Evolutionary conservation across 352 stramenopile genomes (phyloP).

Genomic region (Phytophthora multivora): DNA sequence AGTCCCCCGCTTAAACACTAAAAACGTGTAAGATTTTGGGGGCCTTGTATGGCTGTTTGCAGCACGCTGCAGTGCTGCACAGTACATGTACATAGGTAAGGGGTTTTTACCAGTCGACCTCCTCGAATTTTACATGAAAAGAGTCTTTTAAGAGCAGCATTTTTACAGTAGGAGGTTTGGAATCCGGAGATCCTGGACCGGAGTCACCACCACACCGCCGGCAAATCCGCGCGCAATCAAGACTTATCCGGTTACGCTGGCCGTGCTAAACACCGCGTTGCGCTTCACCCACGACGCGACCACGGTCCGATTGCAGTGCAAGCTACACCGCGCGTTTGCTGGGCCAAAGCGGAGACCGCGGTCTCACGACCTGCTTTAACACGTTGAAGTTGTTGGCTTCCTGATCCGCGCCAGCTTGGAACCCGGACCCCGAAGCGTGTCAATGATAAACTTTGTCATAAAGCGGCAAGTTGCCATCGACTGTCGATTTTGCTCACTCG

Average conservation of each 20-base stretch:
- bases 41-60: background rate
- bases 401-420: constrained; percentile 4
- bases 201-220: too few relatives aligned
- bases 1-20: background rate
- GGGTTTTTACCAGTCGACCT: background rate
- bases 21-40: background rate
- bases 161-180: too few relatives aligned
- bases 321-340: background rate
- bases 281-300: background rate
- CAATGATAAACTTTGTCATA: too few relatives aligned
- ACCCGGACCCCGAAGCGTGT: background rate
- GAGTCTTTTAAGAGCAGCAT: too few relatives aligned
- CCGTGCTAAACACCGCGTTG: constrained; percentile 10
- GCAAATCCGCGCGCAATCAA: constrained; percentile 1
- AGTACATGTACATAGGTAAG: too few relatives aligned
- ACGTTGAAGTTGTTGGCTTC: constrained; percentile 17
- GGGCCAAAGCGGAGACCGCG: constrained; percentile 1
- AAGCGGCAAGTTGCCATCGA: too few relatives aligned
- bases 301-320: too few relatives aligned
- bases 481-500: too few relatives aligned
- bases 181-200: background rate
- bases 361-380: constrained; percentile 11
- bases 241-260: background rate
- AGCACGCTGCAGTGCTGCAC: too few relatives aligned
- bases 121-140: too few relatives aligned